These are phyloP conservation scores for Pyrenophora seminiperda DNA, from an alignment of 2,329 filamentous ascomycete species.

Conservation along the genomic window DNA sequence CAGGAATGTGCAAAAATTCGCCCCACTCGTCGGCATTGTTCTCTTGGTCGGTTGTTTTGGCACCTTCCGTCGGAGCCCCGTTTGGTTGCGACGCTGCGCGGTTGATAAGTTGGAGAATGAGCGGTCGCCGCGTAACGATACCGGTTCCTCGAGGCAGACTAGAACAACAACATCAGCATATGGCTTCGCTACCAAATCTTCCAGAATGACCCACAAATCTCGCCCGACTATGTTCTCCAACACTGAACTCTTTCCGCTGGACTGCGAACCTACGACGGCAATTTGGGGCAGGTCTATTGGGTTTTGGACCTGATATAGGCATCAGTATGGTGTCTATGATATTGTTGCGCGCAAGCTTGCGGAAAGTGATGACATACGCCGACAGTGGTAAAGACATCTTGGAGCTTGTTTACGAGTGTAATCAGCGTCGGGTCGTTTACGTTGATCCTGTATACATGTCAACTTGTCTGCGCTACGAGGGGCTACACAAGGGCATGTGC, in stretches of 20 bases:
- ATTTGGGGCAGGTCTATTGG: conserved; percentile 99
- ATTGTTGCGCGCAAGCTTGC: conserved; percentile 2
- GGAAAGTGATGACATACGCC: conserved; percentile 63
- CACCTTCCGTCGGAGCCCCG: conserved; percentile 64
- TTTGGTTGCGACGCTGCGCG: conserved; percentile 69
- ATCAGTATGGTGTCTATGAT: conserved; percentile 36
- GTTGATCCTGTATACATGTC: conserved; percentile 62
- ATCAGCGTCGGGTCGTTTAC: conserved; percentile 73
- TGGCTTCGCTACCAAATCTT: conserved; percentile 5
- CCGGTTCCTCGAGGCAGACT: conserved; percentile 96
- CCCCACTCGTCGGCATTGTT: conserved; percentile 97
- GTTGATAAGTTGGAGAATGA: conserved; percentile 98
- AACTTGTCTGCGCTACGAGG: conserved; percentile 32
- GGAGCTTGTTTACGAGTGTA: conserved; percentile 95
- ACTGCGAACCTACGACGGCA: conserved; percentile 96
- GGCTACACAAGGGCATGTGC: conserved; percentile 27
- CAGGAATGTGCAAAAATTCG: conserved; percentile 97
- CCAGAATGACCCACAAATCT: conserved; percentile 78
- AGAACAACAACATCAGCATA: conserved; percentile 35
- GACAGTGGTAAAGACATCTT: conserved; percentile 98
- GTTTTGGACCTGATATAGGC: conserved; percentile 77
- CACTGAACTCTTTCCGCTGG: conserved; percentile 98
- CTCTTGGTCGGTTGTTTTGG: conserved; percentile 76
- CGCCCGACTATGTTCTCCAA: conserved; percentile 97
- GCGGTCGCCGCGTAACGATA: conserved; percentile 93